Evolutionary conservation across 116 monocot species (phyloP), one percentile per base, ranked within the genome.

Genomic region (Dioscorea cayenensis): DNA sequence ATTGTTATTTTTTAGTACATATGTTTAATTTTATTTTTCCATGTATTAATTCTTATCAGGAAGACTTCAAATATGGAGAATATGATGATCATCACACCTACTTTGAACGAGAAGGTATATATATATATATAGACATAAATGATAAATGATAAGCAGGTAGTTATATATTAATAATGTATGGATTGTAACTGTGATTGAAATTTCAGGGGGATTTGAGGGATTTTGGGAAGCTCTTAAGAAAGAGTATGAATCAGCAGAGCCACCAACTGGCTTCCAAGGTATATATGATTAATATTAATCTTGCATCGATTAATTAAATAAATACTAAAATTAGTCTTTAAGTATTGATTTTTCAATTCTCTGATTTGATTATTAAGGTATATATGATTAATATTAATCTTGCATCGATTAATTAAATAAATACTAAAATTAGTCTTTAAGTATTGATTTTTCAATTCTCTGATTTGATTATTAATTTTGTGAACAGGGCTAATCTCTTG

Each of bases 251-350:
- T 74, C 74, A 67, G 87, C 80, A 19, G 92, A 92, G 49, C 89
- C 89, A 14, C 95, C 95, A 64, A 79, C 86, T 68, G 95, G 95
- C 1, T 91, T 95, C 74, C 95, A 95, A 87, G 92, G 95, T 92
- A 70, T 29, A n/a, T 29, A 32, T 3, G 32, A 32, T 32, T 32
- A 32, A 3, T 19, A 1, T 10, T 43, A 43, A 1, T 43, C 12
- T 43, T 6, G 1, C 12, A 43, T 43, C 8, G 43, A 6, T 43
- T 43, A 43, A 43, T 43, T 43, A 12, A 79, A n/a, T 5, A 64
- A 1, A 49, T 27, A 23, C 28, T 61, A 35, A 3, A 25, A 36
- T 49, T 19, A 29, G n/a, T n/a, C n/a, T n/a, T n/a, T n/a, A n/a
- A 29, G 29, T 29, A 29, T 1, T 29, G 29, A 29, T 2, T 64